Percentiles rank a stretch among this genome's conserved stretches.
phyloP scores from a whole-genome alignment of 306 rosid genomes.

The Lagenaria siceraria region DNA sequence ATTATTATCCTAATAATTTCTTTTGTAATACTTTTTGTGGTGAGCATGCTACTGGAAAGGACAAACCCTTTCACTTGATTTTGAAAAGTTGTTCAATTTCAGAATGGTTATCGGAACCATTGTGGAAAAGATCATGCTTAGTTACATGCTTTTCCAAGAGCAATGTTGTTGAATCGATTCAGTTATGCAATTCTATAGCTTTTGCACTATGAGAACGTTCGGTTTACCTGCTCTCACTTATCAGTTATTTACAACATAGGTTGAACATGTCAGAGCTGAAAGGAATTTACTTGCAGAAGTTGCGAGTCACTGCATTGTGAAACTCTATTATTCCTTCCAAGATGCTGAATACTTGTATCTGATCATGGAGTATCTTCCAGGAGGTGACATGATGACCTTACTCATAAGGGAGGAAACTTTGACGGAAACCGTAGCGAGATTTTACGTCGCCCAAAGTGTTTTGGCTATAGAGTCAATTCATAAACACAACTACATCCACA shows the following conservation, averaged over 20 bases:
- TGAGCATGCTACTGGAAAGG: neutral
- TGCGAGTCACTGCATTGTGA: conserved; percentile 83
- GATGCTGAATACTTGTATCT: conserved; percentile 75
- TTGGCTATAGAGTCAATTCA: conserved; percentile 87
- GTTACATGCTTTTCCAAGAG: neutral
- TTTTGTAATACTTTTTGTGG: neutral
- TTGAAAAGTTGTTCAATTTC: neutral
- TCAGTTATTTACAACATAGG: conserved; percentile 19
- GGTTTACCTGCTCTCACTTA: neutral
- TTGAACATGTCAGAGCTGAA: conserved; percentile 74
- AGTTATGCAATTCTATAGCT: neutral
- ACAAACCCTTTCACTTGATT: neutral
- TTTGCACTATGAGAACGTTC: neutral
- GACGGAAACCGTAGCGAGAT: conserved; percentile 80
- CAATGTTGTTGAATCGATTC: neutral
- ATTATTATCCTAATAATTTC: neutral
- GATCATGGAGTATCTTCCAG: conserved; percentile 92
- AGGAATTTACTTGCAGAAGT: conserved; percentile 92
- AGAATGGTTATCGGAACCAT: neutral
- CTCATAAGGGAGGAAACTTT: conserved; percentile 89
- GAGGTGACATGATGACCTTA: conserved; percentile 95
- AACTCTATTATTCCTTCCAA: conserved; percentile 87
- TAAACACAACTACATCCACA: conserved; percentile 72
- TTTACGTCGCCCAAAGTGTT: conserved; percentile 57
- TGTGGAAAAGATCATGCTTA: neutral